Conservation (phyloP, 805 yeast genomes). For the Candida adriatica region DNA sequence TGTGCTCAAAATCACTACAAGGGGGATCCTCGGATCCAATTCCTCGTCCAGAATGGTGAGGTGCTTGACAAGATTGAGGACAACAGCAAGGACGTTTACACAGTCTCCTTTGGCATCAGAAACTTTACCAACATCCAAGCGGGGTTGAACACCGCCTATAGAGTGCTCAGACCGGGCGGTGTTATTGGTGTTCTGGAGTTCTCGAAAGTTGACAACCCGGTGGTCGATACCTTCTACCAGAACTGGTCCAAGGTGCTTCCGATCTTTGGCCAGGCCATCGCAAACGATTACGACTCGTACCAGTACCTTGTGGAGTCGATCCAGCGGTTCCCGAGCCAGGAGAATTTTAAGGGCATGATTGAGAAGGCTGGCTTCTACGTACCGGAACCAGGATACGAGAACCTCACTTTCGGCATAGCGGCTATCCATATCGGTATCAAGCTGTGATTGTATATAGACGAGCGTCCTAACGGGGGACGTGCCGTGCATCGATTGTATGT, state of each 20-base stretch:
- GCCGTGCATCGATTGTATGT: too few relatives aligned
- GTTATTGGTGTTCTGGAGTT: constrained; percentile 95
- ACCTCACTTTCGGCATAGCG: constrained; percentile 89
- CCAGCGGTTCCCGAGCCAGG: constrained; percentile 86
- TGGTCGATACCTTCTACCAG: constrained; percentile 71
- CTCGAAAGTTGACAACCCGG: constrained; percentile 79
- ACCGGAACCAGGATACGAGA: constrained; percentile 89
- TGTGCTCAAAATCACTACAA: constrained; percentile 50
- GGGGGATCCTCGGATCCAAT: constrained; percentile 53
- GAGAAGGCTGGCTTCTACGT: constrained; percentile 91
- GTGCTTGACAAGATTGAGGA: constrained; percentile 74
- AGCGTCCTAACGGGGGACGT: background rate
- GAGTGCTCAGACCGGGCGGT: constrained; percentile 96
- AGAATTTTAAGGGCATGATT: constrained; percentile 84
- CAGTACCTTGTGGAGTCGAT: constrained; percentile 95
- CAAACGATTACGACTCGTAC: constrained; percentile 92
- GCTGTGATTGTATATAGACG: constrained; percentile 33
- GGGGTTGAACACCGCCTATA: constrained; percentile 90
- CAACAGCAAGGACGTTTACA: constrained; percentile 88
- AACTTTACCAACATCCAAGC: constrained; percentile 93
- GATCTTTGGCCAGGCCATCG: constrained; percentile 90
- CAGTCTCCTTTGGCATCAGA: constrained; percentile 96
- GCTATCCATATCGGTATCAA: constrained; percentile 95
- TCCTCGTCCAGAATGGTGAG: constrained; percentile 92
- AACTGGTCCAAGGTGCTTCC: constrained; percentile 87